phyloP scores from a whole-genome alignment of 768 basidiomycete species.

The Suillus subluteus region DNA sequence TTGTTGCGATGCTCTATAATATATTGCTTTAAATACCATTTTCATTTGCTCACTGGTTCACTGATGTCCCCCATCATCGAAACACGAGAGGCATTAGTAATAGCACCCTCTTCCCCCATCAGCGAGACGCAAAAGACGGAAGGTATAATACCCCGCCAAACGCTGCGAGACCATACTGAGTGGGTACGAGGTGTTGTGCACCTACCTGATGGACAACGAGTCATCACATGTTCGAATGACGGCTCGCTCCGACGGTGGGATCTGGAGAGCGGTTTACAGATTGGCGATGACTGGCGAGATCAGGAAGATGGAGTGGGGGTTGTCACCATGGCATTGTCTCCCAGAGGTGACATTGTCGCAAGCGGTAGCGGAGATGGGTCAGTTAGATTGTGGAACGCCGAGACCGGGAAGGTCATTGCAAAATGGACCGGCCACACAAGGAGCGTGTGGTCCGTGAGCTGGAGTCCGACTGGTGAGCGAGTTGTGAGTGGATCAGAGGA shows the following conservation, averaged over 20 bases:
- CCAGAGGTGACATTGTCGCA: not conserved
- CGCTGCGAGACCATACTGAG: not conserved
- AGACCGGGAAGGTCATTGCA: not conserved
- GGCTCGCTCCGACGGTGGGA: slow-evolving; percentile 4
- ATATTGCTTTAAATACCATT: too few relatives aligned
- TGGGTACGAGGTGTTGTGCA: not conserved
- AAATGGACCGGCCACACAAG: not conserved
- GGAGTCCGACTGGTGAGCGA: not conserved
- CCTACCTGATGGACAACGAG: not conserved
- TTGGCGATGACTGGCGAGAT: not conserved
- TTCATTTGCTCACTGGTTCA: too few relatives aligned
- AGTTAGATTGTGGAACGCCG: not conserved
- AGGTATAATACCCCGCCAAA: not conserved
- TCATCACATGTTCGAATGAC: slow-evolving; percentile 1
- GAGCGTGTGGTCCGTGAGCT: not conserved
- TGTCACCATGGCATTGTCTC: not conserved
- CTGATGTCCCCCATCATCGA: not conserved
- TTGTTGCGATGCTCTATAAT: too few relatives aligned
- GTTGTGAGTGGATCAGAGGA: not conserved
- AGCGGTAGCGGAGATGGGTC: not conserved
- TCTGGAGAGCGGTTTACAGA: not conserved
- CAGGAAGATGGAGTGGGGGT: not conserved
- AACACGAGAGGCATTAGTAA: not conserved
- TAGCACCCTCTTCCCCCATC: not conserved
- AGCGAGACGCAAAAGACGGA: not conserved